Evolutionary conservation across 2,329 filamentous ascomycete species (phyloP).

Genomic region (Penicillium oxalicum): DNA sequence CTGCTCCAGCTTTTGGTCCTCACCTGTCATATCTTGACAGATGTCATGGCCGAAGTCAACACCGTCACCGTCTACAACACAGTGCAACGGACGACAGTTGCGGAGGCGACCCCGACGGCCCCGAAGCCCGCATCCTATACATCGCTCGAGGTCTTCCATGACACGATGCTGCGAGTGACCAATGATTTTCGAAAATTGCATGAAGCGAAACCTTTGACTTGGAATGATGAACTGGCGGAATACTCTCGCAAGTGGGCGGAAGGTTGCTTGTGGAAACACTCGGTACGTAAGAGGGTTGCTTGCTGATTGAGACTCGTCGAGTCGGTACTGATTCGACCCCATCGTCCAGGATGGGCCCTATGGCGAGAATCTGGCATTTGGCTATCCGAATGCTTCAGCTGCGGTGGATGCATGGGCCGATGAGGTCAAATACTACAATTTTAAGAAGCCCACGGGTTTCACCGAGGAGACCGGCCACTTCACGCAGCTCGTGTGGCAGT

Average conservation of each 20-base stretch:
- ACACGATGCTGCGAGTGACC: constrained; percentile 58
- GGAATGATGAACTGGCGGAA: constrained; percentile 59
- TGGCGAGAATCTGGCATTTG: constrained; percentile 69
- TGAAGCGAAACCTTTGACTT: constrained; percentile 53
- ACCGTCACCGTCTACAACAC: constrained; percentile 8
- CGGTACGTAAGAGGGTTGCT: constrained; percentile 16
- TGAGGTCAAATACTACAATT: constrained; percentile 57
- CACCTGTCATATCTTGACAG: not conserved
- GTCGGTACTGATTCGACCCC: not conserved
- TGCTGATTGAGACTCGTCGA: no score
- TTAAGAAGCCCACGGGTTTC: constrained; percentile 50
- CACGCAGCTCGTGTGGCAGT: constrained; percentile 66
- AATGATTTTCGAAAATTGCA: constrained; percentile 62
- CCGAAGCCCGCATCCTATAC: constrained; percentile 39
- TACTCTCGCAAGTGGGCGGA: constrained; percentile 50
- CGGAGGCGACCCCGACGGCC: constrained; percentile 19
- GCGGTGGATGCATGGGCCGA: constrained; percentile 62
- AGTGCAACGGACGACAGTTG: constrained; percentile 11
- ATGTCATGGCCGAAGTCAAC: not conserved
- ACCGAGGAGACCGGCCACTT: constrained; percentile 61
- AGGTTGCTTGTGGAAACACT: constrained; percentile 40
- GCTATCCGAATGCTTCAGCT: constrained; percentile 54
- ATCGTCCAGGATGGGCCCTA: constrained; percentile 51
- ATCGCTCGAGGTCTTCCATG: constrained; percentile 36
- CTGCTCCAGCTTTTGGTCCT: not conserved